Evolutionary conservation across 495 filamentous ascomycete species (phyloP), one percentile per base, ranked within the genome.

Genomic region (Penicillium salamii): DNA sequence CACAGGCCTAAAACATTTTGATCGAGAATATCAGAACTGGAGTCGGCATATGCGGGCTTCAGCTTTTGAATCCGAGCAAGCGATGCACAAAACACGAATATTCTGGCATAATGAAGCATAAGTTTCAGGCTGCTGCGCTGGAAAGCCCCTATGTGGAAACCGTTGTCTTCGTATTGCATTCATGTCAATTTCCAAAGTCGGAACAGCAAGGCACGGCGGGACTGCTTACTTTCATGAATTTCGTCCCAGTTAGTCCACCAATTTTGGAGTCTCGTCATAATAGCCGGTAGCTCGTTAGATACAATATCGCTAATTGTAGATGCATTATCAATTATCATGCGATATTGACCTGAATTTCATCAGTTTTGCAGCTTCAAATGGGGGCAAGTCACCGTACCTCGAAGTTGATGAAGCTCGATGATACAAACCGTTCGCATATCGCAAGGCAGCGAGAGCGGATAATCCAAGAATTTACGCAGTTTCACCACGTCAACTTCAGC

Each of bases 231-330:
- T 11, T 63, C 59, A 43, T 74, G 70, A n/a, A 72, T 66, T n/a
- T 70, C 62, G 41, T 74, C 70, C 70, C 70, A 74, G 15, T 59
- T 64, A 1, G 60, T 62, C 67, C 67, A 72, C 70, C 70, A 74
- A 14, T 54, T 64, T 23, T 69, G 63, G 7, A 74, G 47, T 36
- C 66, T 62, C 18, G 53, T 38, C 66, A 74, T 69, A 3, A 71
- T 66, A 4, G 61, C 59, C 2, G 70, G 70, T 1, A 74, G 42
- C 32, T 71, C 67, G 11, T 40, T 50, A 5, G 54, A 35, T 8
- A 68, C 54, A 17, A 74, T 66, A n/a, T 71, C 61, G 14, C 48
- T 38, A 14, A 64, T 53, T 3, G 64, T 63, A 9, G 48, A 40
- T 4, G 59, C 39, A 19, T 62, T 70, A 11, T 74, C 70, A 6